Conservation (phyloP, 257 asterid genomes). For the Eustoma russellianum region DNA sequence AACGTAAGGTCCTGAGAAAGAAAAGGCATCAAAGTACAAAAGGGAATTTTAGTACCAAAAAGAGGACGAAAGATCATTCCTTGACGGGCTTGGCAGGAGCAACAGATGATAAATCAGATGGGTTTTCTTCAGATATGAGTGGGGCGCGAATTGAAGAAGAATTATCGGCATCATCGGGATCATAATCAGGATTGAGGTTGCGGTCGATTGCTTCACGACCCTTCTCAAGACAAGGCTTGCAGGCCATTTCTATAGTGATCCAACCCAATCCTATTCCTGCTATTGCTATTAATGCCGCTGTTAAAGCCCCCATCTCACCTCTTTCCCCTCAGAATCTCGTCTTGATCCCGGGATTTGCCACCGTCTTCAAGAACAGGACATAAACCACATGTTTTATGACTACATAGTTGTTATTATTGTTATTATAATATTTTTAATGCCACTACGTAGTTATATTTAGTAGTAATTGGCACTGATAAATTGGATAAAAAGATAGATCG, state of each 20-base stretch:
- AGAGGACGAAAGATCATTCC: constrained; percentile 12
- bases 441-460: no score
- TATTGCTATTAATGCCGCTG: constrained; percentile 72
- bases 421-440: no score
- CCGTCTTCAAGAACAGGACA: no score
- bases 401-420: no score
- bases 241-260: constrained; percentile 81
- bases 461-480: no score
- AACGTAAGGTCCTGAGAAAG: no score
- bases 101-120: constrained; percentile 15
- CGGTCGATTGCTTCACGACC: constrained; percentile 92
- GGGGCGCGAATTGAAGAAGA: constrained; percentile 40
- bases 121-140: constrained; percentile 27
- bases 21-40: not conserved
- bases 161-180: constrained; percentile 54
- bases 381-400: no score
- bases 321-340: not conserved
- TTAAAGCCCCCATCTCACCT: constrained; percentile 59
- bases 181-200: constrained; percentile 82
- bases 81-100: constrained; percentile 22
- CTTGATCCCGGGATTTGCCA: not conserved
- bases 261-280: constrained; percentile 73
- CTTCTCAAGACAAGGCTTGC: constrained; percentile 87
- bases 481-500: no score
- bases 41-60: not conserved